These are phyloP conservation scores for Coelastrella sp. DNA, from an alignment of 139 green algal genomes.

Conservation along the genomic window DNA sequence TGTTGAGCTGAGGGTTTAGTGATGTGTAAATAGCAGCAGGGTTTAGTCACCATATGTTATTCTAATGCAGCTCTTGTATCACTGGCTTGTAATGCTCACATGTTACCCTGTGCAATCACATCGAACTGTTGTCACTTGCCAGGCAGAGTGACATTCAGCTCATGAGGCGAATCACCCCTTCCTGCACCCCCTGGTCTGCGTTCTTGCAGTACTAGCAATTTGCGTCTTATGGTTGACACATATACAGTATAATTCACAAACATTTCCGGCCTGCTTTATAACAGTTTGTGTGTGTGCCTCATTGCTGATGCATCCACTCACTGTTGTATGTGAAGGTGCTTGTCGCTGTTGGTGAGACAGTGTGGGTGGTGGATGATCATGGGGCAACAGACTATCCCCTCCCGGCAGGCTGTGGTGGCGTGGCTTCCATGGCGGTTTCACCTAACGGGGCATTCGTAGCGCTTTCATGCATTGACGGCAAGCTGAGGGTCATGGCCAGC, in stretches of 20 bases:
- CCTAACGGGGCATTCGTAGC: conserved; percentile 80
- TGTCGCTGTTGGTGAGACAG: conserved; percentile 59
- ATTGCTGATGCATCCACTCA: neutral
- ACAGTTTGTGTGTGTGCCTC: neutral
- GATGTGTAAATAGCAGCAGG: no score
- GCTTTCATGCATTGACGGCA: conserved; percentile 61
- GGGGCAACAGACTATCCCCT: conserved; percentile 49
- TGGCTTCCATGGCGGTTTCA: conserved; percentile 70
- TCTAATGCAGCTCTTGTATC: no score
- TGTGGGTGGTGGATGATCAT: conserved; percentile 75
- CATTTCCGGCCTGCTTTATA: neutral
- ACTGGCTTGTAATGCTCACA: no score
- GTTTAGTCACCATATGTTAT: no score
- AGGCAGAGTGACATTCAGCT: neutral
- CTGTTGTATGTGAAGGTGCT: conserved; percentile 67
- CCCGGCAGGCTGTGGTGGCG: neutral
- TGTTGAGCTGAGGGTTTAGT: no score
- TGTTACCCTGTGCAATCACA: no score
- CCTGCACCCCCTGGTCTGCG: no score
- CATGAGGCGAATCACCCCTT: no score
- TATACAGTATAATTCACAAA: no score
- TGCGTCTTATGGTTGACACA: no score
- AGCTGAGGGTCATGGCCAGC: conserved; percentile 57
- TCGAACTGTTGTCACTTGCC: no score
- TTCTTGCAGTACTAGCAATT: neutral